Conservation (phyloP, 2,329 filamentous ascomycete genomes). For the Xylaria sp. region DNA sequence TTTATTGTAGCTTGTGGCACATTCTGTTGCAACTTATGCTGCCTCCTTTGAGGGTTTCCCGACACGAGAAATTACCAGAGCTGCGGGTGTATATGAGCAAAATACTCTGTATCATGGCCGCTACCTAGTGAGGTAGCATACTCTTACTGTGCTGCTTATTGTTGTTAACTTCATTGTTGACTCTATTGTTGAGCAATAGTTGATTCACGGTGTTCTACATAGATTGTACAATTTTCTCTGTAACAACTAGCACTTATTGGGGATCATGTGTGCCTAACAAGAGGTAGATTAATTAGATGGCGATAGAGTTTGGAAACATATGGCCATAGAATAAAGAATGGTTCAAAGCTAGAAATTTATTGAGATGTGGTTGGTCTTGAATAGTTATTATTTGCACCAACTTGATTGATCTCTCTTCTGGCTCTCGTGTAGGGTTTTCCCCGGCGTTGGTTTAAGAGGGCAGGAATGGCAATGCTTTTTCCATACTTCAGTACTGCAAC, state of each 20-base stretch:
- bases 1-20: conserved; percentile 72
- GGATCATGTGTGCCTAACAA: not conserved
- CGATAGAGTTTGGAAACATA: conserved; percentile 10
- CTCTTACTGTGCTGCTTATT: not conserved
- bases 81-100: conserved; percentile 49
- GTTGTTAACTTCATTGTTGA: not conserved
- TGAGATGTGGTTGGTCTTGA: not conserved
- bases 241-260: not conserved
- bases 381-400: not conserved
- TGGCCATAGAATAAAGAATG: not conserved
- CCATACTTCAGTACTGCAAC: too few relatives aligned
- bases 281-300: not conserved
- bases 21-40: conserved; percentile 77
- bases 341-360: not conserved
- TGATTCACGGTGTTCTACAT: not conserved
- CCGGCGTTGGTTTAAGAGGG: too few relatives aligned
- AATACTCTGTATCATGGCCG: conserved; percentile 62
- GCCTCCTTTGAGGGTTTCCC: conserved; percentile 74
- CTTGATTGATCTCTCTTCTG: not conserved
- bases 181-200: not conserved
- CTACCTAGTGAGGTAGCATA: conserved; percentile 58
- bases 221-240: not conserved
- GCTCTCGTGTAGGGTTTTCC: not conserved
- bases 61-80: conserved; percentile 55
- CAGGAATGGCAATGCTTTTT: too few relatives aligned